Conservation (phyloP, 2,329 filamentous ascomycete genomes). For the Calonectria pseudoreteaudii region DNA sequence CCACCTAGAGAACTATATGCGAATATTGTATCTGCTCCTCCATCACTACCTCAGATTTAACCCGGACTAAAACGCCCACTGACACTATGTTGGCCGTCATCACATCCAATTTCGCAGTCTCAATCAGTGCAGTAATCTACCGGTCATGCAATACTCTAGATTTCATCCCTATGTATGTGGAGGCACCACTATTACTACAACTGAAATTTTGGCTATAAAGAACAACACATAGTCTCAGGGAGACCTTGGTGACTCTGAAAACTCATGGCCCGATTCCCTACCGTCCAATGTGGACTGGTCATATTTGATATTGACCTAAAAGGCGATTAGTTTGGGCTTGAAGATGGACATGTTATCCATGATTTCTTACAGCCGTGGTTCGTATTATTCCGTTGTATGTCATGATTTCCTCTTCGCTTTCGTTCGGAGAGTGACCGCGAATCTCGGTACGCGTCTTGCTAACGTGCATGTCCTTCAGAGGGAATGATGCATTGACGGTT, state of each 20-base stretch:
- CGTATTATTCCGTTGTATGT: conserved; percentile 39
- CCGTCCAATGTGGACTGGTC: conserved; percentile 24
- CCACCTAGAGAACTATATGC: no score
- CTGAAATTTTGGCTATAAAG: no score
- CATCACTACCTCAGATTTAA: no score
- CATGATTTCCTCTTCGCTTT: conserved; percentile 40
- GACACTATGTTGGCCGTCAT: not conserved
- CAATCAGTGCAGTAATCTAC: not conserved
- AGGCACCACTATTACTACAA: not conserved
- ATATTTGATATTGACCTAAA: conserved; percentile 28
- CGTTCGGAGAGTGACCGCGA: conserved; percentile 36
- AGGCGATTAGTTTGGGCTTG: not conserved
- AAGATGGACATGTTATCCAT: not conserved
- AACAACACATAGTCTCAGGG: not conserved
- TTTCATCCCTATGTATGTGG: not conserved
- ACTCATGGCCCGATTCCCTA: not conserved
- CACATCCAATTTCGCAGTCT: not conserved
- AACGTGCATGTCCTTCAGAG: conserved; percentile 32
- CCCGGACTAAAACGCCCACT: no score
- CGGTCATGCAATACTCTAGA: not conserved
- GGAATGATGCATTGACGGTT: not conserved
- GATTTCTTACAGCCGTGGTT: conserved; percentile 30
- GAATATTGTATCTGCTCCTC: no score
- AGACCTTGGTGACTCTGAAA: not conserved
- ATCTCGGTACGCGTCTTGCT: conserved; percentile 35